These are phyloP conservation scores for Podila verticillata DNA, from an alignment of 192 early-diverging fungal species.

Conservation along the genomic window DNA sequence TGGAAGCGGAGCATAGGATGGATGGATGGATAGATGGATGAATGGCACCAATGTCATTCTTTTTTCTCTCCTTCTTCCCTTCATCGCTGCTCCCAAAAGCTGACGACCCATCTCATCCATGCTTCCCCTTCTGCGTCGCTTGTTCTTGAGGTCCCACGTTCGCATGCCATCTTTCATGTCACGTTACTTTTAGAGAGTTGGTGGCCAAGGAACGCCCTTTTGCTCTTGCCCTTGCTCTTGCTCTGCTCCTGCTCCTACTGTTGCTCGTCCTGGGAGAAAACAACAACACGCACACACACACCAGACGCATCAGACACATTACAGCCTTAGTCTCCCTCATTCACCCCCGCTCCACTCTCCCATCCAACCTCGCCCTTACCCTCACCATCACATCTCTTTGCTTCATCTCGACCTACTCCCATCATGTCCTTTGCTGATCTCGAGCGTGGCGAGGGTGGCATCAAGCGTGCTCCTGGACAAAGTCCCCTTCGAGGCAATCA, in stretches of 20 bases:
- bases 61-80: too few species aligned
- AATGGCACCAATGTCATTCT: too few species aligned
- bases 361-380: neutral
- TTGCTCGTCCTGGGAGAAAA: neutral
- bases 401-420: neutral
- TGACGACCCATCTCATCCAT: too few species aligned
- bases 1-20: neutral
- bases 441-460: constrained; percentile 20
- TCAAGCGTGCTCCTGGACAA: constrained; percentile 11
- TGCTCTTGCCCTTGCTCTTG: too few species aligned
- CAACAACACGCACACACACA: neutral
- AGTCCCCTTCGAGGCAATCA: constrained; percentile 10
- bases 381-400: neutral
- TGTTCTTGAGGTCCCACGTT: too few species aligned
- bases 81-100: too few species aligned
- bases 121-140: too few species aligned
- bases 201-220: too few species aligned
- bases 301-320: neutral
- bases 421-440: constrained; percentile 47
- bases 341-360: neutral
- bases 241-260: too few species aligned
- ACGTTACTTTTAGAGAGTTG: too few species aligned
- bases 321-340: neutral
- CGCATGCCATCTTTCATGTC: too few species aligned
- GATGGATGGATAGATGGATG: neutral